Evolutionary conservation across 2,329 filamentous ascomycete species (phyloP).

Genomic region (Aurifilum marmelostoma): DNA sequence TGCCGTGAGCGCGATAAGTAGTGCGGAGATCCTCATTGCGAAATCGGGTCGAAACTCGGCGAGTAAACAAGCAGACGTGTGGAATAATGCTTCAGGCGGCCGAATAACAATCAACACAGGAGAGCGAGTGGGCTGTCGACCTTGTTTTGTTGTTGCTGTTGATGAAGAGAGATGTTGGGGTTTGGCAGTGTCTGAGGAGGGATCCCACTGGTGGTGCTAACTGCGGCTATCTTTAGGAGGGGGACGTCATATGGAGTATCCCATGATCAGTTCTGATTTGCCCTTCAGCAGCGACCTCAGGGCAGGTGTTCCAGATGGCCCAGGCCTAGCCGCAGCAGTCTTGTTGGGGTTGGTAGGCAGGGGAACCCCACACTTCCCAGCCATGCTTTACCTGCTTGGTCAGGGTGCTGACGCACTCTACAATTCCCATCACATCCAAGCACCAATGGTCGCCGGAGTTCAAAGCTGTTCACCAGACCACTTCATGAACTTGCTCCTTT

Average conservation of each 20-base stretch:
- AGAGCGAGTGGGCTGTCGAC: background rate
- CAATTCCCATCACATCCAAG: background rate
- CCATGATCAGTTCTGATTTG: conserved; percentile 17
- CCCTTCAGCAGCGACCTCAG: background rate
- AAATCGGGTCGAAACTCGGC: conserved; percentile 10
- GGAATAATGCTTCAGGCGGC: background rate
- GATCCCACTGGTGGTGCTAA: conserved; percentile 10
- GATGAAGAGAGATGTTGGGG: background rate
- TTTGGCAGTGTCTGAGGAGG: conserved; percentile 2
- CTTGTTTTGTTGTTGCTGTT: conserved; percentile 2
- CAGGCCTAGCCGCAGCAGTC: background rate
- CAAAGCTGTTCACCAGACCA: background rate
- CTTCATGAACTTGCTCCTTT: background rate
- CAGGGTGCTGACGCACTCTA: too few species aligned
- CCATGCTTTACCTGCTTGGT: background rate
- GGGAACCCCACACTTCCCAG: background rate
- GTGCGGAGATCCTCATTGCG: conserved; percentile 47
- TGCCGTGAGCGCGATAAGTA: conserved; percentile 50
- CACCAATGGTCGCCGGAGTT: background rate
- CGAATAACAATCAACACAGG: too few species aligned
- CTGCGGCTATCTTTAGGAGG: conserved; percentile 24
- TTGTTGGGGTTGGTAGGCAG: background rate
- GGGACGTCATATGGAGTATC: conserved; percentile 26
- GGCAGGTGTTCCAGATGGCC: background rate
- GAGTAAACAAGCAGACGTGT: background rate